phyloP scores from a whole-genome alignment of 768 basidiomycete genomes.

The Tricholoma sp. region DNA sequence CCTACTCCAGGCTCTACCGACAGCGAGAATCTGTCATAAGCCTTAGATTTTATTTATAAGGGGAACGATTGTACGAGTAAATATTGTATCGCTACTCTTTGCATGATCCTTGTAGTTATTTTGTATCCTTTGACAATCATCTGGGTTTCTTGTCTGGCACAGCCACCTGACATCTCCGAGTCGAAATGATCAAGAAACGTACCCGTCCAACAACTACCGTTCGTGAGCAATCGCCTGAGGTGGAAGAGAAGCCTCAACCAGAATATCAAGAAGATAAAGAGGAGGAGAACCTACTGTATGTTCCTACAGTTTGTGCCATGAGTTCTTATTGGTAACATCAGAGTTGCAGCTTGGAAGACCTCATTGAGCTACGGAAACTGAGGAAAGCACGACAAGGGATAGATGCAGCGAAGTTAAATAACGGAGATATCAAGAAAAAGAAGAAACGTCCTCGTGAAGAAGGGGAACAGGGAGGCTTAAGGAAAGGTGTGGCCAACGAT shows the following conservation, averaged over 20 bases:
- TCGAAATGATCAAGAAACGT: slow-evolving; percentile 70
- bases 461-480: slow-evolving; percentile 50
- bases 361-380: slow-evolving; percentile 80
- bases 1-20: slow-evolving; percentile 47
- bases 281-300: slow-evolving; percentile 48
- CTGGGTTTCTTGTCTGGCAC: background rate
- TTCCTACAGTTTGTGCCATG: slow-evolving; percentile 9
- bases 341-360: slow-evolving; percentile 61
- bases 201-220: slow-evolving; percentile 56
- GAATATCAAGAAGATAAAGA: slow-evolving; percentile 43
- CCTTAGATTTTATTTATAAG: background rate
- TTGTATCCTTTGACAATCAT: background rate
- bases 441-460: slow-evolving; percentile 49
- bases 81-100: slow-evolving; percentile 6
- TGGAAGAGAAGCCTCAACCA: slow-evolving; percentile 30
- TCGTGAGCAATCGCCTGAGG: slow-evolving; percentile 44
- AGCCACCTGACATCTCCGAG: background rate
- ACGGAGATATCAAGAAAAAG: slow-evolving; percentile 77
- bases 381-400: slow-evolving; percentile 76
- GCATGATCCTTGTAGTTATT: background rate
- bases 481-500: slow-evolving; percentile 42
- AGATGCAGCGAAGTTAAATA: slow-evolving; percentile 76
- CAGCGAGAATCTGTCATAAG: slow-evolving; percentile 33
- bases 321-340: slow-evolving; percentile 1
- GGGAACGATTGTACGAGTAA: slow-evolving; percentile 7